Conservation (phyloP, 176 grass and related monocot species). For the Melocanna baccifera region DNA sequence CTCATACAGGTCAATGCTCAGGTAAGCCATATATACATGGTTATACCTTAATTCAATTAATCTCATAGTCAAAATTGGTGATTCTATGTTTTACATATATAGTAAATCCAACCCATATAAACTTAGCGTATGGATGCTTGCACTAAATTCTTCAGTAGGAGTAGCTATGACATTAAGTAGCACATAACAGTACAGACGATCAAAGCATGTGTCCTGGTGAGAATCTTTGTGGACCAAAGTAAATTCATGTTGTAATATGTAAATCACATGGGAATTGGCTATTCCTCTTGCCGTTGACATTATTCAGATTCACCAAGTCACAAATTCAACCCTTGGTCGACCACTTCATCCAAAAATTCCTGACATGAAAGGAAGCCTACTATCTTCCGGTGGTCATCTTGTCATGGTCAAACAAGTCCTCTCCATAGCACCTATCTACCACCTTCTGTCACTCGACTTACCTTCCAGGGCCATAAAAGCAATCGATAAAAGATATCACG, state of each 20-base stretch:
- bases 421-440: no score
- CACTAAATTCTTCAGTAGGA: neutral
- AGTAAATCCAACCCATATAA: neutral
- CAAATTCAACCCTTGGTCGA: no score
- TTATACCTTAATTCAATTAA: neutral
- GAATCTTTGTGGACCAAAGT: neutral
- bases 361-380: no score
- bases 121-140: neutral
- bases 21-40: constrained; percentile 12
- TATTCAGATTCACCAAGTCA: no score
- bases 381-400: no score
- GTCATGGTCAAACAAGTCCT: no score
- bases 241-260: neutral
- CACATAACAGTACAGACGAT: neutral
- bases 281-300: neutral
- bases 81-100: neutral
- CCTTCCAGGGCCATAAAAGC: no score
- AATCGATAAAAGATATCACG: no score
- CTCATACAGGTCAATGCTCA: constrained; percentile 62
- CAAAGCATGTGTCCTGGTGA: neutral
- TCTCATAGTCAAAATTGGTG: neutral
- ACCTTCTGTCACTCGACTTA: no score
- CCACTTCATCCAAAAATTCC: no score
- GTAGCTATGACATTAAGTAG: neutral
- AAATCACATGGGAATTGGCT: neutral